phyloP scores from a whole-genome alignment of 345 rosid genomes.

The Hypericum perforatum region DNA sequence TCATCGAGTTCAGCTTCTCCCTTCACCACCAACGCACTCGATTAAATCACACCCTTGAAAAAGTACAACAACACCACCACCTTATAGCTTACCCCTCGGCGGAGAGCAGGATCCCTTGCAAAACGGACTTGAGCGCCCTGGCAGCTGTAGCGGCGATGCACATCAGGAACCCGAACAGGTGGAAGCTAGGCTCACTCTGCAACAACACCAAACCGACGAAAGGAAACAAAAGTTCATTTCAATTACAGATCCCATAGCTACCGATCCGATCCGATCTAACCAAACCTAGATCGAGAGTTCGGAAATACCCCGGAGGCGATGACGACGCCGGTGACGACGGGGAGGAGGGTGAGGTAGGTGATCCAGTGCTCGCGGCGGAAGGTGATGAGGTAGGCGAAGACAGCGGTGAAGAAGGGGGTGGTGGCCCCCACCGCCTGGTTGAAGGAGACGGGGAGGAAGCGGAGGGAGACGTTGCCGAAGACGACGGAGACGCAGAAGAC shows the following conservation, averaged over 20 bases:
- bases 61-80: too few relatives aligned
- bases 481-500: conserved; percentile 96
- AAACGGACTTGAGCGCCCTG: conserved; percentile 2
- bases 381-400: conserved; percentile 68
- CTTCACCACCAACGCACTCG: conserved; percentile 4
- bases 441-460: not conserved
- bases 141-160: conserved; percentile 3
- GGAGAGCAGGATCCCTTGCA: conserved; percentile 3
- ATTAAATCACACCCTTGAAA: too few relatives aligned
- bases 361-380: conserved; percentile 31
- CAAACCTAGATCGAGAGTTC: not conserved
- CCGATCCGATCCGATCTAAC: not conserved
- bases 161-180: not conserved
- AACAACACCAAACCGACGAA: not conserved
- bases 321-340: conserved; percentile 4
- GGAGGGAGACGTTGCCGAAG: conserved; percentile 50
- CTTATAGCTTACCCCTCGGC: conserved; percentile 6
- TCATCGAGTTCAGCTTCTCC: conserved; percentile 59
- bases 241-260: not conserved
- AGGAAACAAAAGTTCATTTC: not conserved
- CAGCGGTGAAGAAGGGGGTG: conserved; percentile 1
- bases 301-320: conserved; percentile 4
- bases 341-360: conserved; percentile 1
- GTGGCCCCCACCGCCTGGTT: not conserved
- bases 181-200: conserved; percentile 5